Percentiles rank a stretch among this genome's conserved stretches.
Conservation (phyloP, 164 flowering plant genomes). For the Pachysandra terminalis region DNA sequence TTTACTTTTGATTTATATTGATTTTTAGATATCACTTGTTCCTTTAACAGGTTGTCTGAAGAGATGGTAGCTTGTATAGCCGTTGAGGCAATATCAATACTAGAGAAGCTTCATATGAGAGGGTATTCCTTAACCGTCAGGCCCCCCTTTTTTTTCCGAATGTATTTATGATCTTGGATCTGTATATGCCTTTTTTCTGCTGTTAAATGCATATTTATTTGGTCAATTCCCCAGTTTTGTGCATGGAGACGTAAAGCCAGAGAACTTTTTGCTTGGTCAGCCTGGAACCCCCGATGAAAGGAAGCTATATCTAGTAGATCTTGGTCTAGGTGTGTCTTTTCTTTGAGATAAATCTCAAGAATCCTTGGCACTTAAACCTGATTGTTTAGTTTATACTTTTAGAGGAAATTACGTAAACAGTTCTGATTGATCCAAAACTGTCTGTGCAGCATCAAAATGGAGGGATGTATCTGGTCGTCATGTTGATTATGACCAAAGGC, state of each 20-base stretch:
- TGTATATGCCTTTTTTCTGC: background rate
- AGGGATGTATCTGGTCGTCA: constrained; percentile 42
- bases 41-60: constrained; percentile 35
- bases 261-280: constrained; percentile 61
- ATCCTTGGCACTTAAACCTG: background rate
- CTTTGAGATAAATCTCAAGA: background rate
- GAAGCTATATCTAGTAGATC: constrained; percentile 51
- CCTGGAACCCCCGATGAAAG: constrained; percentile 44
- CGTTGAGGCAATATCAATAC: constrained; percentile 54
- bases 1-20: background rate
- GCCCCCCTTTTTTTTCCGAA: background rate
- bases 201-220: background rate
- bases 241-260: constrained; percentile 67
- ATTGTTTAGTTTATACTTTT: background rate
- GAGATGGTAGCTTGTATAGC: constrained; percentile 66
- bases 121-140: constrained; percentile 30
- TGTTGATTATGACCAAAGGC: constrained; percentile 64
- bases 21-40: background rate
- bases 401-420: background rate
- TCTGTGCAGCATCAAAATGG: constrained; percentile 50
- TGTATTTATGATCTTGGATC: constrained; percentile 2
- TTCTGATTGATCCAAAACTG: background rate
- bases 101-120: constrained; percentile 47
- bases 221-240: constrained; percentile 36
- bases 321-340: constrained; percentile 45